Evolutionary conservation across 176 grass and related monocot species (phyloP).

Genomic region (Musa troglodytarum): DNA sequence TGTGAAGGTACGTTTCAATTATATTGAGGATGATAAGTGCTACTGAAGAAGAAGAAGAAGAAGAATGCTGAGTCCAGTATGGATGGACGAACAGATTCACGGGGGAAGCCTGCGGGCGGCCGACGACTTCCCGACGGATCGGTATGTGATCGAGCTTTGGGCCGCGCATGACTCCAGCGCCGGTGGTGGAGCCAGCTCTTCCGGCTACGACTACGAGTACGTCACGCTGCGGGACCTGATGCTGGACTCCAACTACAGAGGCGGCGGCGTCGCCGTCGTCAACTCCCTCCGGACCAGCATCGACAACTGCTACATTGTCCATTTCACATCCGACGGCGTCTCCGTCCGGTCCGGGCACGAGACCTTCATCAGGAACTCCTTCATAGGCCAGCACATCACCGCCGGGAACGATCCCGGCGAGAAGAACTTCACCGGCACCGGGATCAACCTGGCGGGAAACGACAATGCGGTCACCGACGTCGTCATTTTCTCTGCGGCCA

Average conservation of each 20-base stretch:
- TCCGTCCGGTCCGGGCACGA: constrained; percentile 34
- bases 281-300: constrained; percentile 30
- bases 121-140: constrained; percentile 10
- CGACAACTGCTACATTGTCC: constrained; percentile 37
- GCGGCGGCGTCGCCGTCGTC: constrained; percentile 30
- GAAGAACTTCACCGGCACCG: constrained; percentile 33
- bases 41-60: background rate
- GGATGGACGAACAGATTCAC: constrained; percentile 20
- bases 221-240: constrained; percentile 33
- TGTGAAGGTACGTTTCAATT: constrained; percentile 36
- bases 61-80: too few species aligned
- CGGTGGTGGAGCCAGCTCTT: background rate
- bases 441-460: constrained; percentile 31
- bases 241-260: constrained; percentile 30
- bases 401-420: constrained; percentile 35
- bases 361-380: constrained; percentile 30
- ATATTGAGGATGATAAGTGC: background rate
- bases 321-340: constrained; percentile 30
- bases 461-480: constrained; percentile 42
- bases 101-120: constrained; percentile 27
- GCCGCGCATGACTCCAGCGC: constrained; percentile 3
- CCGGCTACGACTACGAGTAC: constrained; percentile 26
- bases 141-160: constrained; percentile 33
- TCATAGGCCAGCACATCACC: constrained; percentile 38
- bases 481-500: constrained; percentile 35